Evolutionary conservation across 2,329 filamentous ascomycete species (phyloP), one percentile per base, ranked within the genome.

Genomic region (Dryadomyces sulphureus): DNA sequence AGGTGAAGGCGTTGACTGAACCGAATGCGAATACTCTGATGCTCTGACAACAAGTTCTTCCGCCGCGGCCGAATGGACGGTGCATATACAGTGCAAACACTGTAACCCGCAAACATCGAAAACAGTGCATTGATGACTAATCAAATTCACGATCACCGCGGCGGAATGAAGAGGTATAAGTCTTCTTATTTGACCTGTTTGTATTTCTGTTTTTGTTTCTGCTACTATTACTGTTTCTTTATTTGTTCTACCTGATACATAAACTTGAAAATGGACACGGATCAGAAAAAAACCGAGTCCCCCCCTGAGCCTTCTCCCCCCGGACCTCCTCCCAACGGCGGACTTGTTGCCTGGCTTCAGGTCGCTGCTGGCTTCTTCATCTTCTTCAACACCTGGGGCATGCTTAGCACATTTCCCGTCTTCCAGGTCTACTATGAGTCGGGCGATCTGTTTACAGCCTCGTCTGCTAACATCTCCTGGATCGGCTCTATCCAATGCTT

Each of bases 381-480:
- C 40, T 71, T 73, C 52, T 72, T 77, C 56, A 75, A 70, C 52
- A 73, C 73, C 1, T 79, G 75, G 50, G 62, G 63, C 2, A 53
- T 65, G 3, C 46, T 61, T 30, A 62, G 56, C 48, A 53, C 68
- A 7, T 77, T 73, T 47, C 70, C 70, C 7, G 66, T 71, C 2
- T 79, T 72, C 51, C 72, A 78, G 52, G 67, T 67, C 2, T 74
- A 75, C 59, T 78, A 77, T 52, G 55, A 61, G 45, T 61, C 59
- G 30, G 36, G 36, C 17, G 17, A 45, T 8, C 48, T 72, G 54
- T 45, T 54, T 47, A 40, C 54, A 19, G 55, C 35, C 30, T 54
- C 47, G 45, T 56, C 48, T 36, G 60, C 62, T 1, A 50, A 53
- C 21, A 66, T 69, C 9, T 60, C 67, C 5, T 68, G 59, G 61